Evolutionary conservation across 176 grass and related monocot genomes (phyloP).

Genomic region (Lolium multiflorum): DNA sequence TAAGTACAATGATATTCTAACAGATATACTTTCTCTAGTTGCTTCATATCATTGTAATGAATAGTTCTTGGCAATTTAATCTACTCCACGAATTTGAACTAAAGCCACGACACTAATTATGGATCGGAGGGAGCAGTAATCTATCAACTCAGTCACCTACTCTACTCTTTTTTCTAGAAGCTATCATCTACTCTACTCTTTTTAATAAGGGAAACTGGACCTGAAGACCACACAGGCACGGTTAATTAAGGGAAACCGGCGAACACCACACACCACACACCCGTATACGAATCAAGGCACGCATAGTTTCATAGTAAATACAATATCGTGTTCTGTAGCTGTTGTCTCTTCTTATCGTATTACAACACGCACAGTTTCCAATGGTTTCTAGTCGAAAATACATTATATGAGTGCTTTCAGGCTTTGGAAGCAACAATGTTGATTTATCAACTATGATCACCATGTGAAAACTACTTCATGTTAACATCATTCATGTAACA

Average conservation of each 20-base stretch:
- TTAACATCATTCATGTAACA: constrained; percentile 10
- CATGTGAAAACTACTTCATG: not conserved
- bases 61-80: not conserved
- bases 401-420: not conserved
- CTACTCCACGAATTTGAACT: too few species aligned
- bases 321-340: not conserved
- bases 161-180: not conserved
- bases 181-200: too few species aligned
- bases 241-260: too few species aligned
- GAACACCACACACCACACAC: too few species aligned
- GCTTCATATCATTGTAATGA: not conserved
- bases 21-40: not conserved
- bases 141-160: not conserved
- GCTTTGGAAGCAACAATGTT: not conserved
- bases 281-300: too few species aligned
- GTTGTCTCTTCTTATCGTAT: not conserved
- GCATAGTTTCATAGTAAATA: not conserved
- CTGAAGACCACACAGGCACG: too few species aligned
- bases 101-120: too few species aligned
- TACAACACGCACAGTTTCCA: not conserved
- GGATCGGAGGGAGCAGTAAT: not conserved
- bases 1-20: not conserved
- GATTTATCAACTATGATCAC: not conserved
- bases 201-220: too few species aligned
- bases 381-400: not conserved